phyloP scores from a whole-genome alignment of 139 green algal species.

The Picochlorum sp. region DNA sequence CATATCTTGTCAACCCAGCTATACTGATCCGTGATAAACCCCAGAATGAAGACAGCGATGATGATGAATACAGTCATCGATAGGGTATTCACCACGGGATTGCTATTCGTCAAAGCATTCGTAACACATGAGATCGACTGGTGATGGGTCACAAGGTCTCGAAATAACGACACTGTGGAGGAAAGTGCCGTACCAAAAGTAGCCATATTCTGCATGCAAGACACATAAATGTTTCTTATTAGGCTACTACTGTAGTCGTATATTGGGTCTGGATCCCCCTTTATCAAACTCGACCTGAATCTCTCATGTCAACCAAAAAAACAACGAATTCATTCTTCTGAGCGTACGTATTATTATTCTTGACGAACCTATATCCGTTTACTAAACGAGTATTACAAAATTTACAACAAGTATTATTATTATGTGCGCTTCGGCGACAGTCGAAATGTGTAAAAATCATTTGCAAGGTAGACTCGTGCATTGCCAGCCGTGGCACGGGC shows the following conservation, averaged over 20 bases:
- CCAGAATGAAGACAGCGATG: background rate
- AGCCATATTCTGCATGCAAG: background rate
- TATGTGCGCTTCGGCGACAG: constrained; percentile 4
- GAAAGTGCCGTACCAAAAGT: background rate
- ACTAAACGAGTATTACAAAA: no score
- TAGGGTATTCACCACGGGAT: background rate
- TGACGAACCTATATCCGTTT: no score
- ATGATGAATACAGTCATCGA: background rate
- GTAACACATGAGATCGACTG: background rate
- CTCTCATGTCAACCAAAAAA: no score
- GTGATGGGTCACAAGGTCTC: background rate
- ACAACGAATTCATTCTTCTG: no score
- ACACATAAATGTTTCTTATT: no score
- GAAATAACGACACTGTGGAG: constrained; percentile 4
- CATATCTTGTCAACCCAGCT: constrained; percentile 16
- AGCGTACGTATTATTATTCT: no score
- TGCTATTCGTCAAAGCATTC: background rate
- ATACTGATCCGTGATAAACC: background rate
- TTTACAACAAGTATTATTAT: background rate
- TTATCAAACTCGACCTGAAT: no score
- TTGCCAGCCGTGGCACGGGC: background rate
- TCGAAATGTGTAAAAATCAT: constrained; percentile 27
- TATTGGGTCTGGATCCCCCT: no score
- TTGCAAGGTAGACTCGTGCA: constrained; percentile 12
- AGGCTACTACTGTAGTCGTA: no score